Base-by-base conservation (phyloP, 306 rosid genomes). In the Sophora flavescens region DNA sequence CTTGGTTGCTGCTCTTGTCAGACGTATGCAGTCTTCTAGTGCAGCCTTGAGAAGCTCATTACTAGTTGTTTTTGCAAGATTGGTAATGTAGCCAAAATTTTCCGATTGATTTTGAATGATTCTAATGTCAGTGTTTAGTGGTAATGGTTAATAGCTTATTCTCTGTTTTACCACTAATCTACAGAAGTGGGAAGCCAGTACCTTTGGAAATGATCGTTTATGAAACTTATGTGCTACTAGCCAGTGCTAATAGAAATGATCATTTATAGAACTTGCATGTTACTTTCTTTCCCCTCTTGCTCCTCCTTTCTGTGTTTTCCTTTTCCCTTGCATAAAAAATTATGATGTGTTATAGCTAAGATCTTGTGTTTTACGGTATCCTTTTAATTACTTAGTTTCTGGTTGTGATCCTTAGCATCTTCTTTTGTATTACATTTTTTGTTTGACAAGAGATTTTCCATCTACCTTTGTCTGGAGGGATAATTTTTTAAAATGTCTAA, bases 1-100 rank as follows among this genome's bases (percentile, higher is more conserved):
- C 61, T 88, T 95, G 85, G 92, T 88, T 75, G 92, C 86, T 76
- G 97, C 98, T 60, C 89, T 95, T 76, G 84, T 95, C 66, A 89
- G 93, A 82, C 93, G 97, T 22, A 86, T 95, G 97, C 93, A 86
- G 80, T 88, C 98, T 79, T 91, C 89, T 80, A 92, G 87, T 66
- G 83, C 83, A 47, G 81, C 89, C 69, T 61, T 95, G 86, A 85
- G 80, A 83, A 86, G 95, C 85, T 95, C 98, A n/a, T 80, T 95
- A 89, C 80, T 95, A 58, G 89, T 92, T 52, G 91, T 90, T 84
- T 88, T 95, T 80, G 96, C 98, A 11, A 86, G 97, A 85, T 67
- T 95, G 96, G 98, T 92, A 88, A 83, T 75, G 68, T 66, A 32
- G 41, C 56, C 59, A 39, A 59, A 41, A 17, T 82, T 36, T 73